Conservation (phyloP, 768 basidiomycete genomes). For the Paxillus rubicundulus region DNA sequence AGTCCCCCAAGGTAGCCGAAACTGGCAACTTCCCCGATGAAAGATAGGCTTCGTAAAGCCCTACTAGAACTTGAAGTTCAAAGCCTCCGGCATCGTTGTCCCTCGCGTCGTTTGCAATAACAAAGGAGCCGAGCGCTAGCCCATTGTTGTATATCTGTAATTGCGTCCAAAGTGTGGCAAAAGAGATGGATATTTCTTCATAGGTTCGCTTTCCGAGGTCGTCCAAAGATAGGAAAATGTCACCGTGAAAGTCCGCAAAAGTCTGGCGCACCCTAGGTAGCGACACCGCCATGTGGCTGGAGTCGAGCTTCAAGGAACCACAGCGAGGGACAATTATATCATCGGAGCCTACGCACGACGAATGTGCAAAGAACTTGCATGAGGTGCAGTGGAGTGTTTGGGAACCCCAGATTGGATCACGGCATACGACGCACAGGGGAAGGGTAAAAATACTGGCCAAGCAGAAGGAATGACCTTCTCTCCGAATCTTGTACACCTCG, state of each 20-base stretch:
- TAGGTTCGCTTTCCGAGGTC: conserved; percentile 49
- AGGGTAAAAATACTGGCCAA: conserved; percentile 69
- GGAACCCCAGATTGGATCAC: conserved; percentile 71
- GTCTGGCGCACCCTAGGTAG: conserved; percentile 53
- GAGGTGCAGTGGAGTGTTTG: conserved; percentile 64
- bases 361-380: conserved; percentile 64
- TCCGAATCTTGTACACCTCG: conserved; percentile 15
- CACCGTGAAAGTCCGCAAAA: conserved; percentile 51
- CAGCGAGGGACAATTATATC: conserved; percentile 38
- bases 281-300: conserved; percentile 50
- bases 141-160: conserved; percentile 67
- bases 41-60: conserved; percentile 51
- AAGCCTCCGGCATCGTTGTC: conserved; percentile 47
- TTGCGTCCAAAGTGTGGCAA: conserved; percentile 63
- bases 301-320: conserved; percentile 36
- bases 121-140: conserved; percentile 60
- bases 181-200: conserved; percentile 68
- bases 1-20: conserved; percentile 52
- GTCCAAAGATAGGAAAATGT: conserved; percentile 41
- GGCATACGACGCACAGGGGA: conserved; percentile 67
- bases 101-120: conserved; percentile 40
- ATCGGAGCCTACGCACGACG: conserved; percentile 40
- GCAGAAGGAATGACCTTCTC: conserved; percentile 51
- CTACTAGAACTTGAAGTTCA: conserved; percentile 55
- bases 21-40: conserved; percentile 38